A percentile compares a stretch with the other conserved stretches of the same genome.
Conservation (phyloP, 1,284 basidiomycete genomes). For the Dichomitus squalens region DNA sequence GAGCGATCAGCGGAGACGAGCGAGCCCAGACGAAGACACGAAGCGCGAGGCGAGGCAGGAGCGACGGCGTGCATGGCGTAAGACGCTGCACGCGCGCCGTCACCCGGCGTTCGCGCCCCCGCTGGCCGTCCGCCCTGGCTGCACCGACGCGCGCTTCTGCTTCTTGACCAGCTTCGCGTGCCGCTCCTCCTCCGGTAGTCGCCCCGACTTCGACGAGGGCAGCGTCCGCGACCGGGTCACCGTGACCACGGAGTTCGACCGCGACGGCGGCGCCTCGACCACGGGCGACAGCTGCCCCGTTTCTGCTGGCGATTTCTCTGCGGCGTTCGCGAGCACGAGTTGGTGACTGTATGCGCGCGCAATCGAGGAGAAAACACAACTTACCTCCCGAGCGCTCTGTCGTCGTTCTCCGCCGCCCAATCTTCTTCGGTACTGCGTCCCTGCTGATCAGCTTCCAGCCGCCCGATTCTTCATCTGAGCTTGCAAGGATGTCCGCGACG, state of each 20-base stretch:
- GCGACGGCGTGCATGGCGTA: not conserved
- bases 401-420: slow-evolving; percentile 57
- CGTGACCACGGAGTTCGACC: slow-evolving; percentile 35
- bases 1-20: slow-evolving; percentile 1
- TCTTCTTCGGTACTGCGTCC: slow-evolving; percentile 35
- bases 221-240: slow-evolving; percentile 64
- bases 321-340: not conserved
- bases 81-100: not conserved
- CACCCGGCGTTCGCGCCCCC: slow-evolving; percentile 16
- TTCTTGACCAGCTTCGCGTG: slow-evolving; percentile 49
- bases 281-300: slow-evolving; percentile 43
- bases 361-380: slow-evolving; percentile 21
- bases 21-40: not conserved
- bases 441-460: slow-evolving; percentile 40
- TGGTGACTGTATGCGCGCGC: not conserved
- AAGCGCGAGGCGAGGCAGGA: not conserved
- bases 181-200: slow-evolving; percentile 38
- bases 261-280: slow-evolving; percentile 39
- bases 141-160: slow-evolving; percentile 46
- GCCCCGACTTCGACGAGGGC: slow-evolving; percentile 45
- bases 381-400: slow-evolving; percentile 52
- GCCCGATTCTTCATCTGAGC: slow-evolving; percentile 55
- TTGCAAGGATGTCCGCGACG: slow-evolving; percentile 37
- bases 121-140: slow-evolving; percentile 29
- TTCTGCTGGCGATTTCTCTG: slow-evolving; percentile 30